A percentile compares a stretch with the other conserved stretches of the same genome.
Evolutionary conservation across 1,139 yeast genomes (phyloP).

Genomic region (Kurtzmaniella quercitrusa): DNA sequence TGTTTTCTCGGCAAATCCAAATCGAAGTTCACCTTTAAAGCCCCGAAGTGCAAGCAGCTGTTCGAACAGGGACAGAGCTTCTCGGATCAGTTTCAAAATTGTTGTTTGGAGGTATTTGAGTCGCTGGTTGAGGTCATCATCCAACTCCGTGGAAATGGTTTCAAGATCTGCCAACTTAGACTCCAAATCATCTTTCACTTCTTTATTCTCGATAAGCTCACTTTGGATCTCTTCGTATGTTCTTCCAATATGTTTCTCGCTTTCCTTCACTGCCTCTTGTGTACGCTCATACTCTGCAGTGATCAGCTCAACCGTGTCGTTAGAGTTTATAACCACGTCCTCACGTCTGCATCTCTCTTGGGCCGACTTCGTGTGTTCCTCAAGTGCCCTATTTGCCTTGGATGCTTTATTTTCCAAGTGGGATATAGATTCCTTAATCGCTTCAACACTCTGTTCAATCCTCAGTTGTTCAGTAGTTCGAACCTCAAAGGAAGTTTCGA

Average conservation of each 20-base stretch:
- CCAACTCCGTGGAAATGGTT: conserved; percentile 20
- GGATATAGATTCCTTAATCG: conserved; percentile 10
- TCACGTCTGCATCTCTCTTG: conserved; percentile 27
- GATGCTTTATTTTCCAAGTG: conserved; percentile 13
- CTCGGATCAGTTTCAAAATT: conserved; percentile 26
- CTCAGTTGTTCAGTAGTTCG: conserved; percentile 9
- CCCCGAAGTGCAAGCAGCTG: conserved; percentile 63
- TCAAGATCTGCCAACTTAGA: conserved; percentile 20
- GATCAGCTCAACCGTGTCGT: conserved; percentile 35
- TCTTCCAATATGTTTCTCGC: conserved; percentile 32
- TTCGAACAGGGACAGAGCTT: conserved; percentile 46
- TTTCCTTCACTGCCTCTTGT: conserved; percentile 31
- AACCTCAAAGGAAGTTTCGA: conserved; percentile 5
- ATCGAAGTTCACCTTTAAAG: conserved; percentile 65
- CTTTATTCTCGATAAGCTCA: conserved; percentile 23
- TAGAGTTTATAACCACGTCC: conserved; percentile 21
- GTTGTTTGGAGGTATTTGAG: conserved; percentile 47
- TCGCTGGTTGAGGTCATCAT: conserved; percentile 42
- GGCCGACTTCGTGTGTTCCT: conserved; percentile 23
- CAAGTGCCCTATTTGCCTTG: conserved; percentile 17
- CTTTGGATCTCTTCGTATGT: conserved; percentile 35
- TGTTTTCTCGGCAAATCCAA: conserved; percentile 51
- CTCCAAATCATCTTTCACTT: conserved; percentile 26
- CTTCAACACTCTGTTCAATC: conserved; percentile 13
- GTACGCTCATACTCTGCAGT: conserved; percentile 29